Percentiles rank a stretch among this genome's conserved stretches.
These are phyloP conservation scores for Adenanthera pavonina DNA, from an alignment of 306 rosid species.

Conservation along the genomic window DNA sequence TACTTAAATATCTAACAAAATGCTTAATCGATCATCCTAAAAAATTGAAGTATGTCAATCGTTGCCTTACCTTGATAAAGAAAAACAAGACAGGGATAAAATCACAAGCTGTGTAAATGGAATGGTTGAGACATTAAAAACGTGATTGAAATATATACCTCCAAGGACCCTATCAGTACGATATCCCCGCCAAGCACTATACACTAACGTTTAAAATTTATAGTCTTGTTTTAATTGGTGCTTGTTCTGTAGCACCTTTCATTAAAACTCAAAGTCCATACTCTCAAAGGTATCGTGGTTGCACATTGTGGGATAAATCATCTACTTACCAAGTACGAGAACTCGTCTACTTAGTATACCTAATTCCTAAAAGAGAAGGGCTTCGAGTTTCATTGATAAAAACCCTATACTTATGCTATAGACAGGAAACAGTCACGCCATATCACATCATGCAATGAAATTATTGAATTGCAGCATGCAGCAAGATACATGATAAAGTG, in stretches of 20 bases:
- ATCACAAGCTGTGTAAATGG: neutral
- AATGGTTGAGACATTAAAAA: neutral
- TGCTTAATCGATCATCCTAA: neutral
- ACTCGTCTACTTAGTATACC: no score
- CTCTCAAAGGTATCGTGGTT: neutral
- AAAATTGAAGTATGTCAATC: neutral
- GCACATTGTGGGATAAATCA: neutral
- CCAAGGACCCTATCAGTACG: neutral
- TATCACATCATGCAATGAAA: neutral
- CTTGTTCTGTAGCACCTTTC: neutral
- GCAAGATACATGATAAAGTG: neutral
- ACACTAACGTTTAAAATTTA: neutral
- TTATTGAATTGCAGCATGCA: neutral
- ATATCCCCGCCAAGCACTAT: neutral
- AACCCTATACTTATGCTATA: neutral
- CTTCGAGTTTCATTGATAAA: no score
- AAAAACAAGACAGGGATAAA: neutral
- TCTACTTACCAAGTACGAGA: neutral
- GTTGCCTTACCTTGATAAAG: neutral
- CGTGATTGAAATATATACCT: neutral
- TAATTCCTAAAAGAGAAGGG: no score
- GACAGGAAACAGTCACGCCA: neutral
- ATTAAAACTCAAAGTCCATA: neutral
- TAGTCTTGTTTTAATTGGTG: no score
- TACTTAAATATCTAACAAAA: neutral